phyloP scores from a whole-genome alignment of 768 basidiomycete genomes.

The Porphyrellus cyaneotinctus region DNA sequence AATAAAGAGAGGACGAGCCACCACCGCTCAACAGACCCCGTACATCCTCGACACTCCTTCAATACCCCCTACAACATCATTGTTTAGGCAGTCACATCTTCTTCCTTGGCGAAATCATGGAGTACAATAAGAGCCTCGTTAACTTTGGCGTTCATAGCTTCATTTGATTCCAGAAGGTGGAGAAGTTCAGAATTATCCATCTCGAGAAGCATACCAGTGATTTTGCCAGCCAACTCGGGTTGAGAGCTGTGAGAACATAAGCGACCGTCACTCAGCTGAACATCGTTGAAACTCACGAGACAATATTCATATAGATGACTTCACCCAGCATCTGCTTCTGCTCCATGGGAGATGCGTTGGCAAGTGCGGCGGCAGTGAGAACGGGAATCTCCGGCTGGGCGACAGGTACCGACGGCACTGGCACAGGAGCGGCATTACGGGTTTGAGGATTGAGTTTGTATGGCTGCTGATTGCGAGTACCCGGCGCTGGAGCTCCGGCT shows the following conservation, averaged over 20 bases:
- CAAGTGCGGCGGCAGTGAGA: constrained; percentile 61
- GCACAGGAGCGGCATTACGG: constrained; percentile 34
- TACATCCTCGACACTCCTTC: constrained; percentile 10
- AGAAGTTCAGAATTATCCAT: constrained; percentile 96
- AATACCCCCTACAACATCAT: background rate
- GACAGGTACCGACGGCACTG: constrained; percentile 34
- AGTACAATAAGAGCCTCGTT: constrained; percentile 87
- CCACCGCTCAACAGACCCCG: constrained; percentile 36
- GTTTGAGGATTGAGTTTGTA: constrained; percentile 35
- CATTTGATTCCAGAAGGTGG: constrained; percentile 76
- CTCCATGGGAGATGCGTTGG: constrained; percentile 63
- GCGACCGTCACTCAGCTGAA: background rate
- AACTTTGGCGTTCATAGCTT: constrained; percentile 86
- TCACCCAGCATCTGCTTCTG: constrained; percentile 99
- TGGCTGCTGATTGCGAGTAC: constrained; percentile 31
- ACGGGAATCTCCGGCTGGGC: constrained; percentile 49
- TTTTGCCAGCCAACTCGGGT: constrained; percentile 95
- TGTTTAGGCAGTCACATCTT: constrained; percentile 10
- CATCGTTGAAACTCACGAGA: constrained; percentile 46
- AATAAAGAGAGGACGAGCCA: constrained; percentile 46
- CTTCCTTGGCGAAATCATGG: constrained; percentile 69
- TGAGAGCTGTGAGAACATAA: constrained; percentile 50
- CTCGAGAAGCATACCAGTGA: constrained; percentile 98
- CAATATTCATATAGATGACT: constrained; percentile 90
- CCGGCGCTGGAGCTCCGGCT: constrained; percentile 45